Evolutionary conservation across 352 stramenopile species (phyloP).

Genomic region (Phytophthora hybrid): DNA sequence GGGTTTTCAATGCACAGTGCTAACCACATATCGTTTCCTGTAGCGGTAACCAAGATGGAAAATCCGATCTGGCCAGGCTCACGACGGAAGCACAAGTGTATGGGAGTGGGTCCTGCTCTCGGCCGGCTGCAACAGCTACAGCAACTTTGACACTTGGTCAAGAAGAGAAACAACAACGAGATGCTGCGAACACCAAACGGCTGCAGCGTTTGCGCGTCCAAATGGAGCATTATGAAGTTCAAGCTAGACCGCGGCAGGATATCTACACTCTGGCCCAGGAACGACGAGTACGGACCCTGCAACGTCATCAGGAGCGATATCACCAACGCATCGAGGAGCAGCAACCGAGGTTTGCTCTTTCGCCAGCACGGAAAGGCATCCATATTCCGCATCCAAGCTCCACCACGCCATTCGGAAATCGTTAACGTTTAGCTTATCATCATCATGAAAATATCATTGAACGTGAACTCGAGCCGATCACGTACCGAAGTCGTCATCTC

Average conservation of each 20-base stretch:
- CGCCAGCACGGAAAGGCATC: slow-evolving; percentile 22
- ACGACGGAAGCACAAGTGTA: slow-evolving; percentile 57
- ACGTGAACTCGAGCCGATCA: too few species aligned
- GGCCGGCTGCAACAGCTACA: slow-evolving; percentile 1
- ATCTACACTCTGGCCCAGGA: slow-evolving; percentile 41
- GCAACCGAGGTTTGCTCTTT: slow-evolving; percentile 16
- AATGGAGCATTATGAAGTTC: slow-evolving; percentile 47
- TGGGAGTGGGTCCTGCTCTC: slow-evolving; percentile 32
- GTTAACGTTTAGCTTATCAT: not conserved
- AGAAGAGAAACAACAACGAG: slow-evolving; percentile 58
- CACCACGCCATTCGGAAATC: not conserved
- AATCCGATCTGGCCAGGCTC: slow-evolving; percentile 28
- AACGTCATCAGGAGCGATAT: slow-evolving; percentile 54
- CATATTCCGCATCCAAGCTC: slow-evolving; percentile 5
- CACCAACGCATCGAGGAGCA: slow-evolving; percentile 49
- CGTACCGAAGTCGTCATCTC: too few species aligned
- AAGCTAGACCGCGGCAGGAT: slow-evolving; percentile 34
- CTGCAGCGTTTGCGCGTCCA: slow-evolving; percentile 52
- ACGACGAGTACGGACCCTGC: slow-evolving; percentile 49
- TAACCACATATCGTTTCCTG: slow-evolving; percentile 1
- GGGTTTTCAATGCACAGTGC: not conserved
- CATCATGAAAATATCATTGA: too few species aligned
- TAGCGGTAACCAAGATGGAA: slow-evolving; percentile 23
- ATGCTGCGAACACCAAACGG: slow-evolving; percentile 43
- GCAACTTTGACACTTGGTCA: slow-evolving; percentile 46